A percentile compares a stretch with the other conserved stretches of the same genome.
Evolutionary conservation across 345 rosid species (phyloP).

Genomic region (Conringia planisiliqua): DNA sequence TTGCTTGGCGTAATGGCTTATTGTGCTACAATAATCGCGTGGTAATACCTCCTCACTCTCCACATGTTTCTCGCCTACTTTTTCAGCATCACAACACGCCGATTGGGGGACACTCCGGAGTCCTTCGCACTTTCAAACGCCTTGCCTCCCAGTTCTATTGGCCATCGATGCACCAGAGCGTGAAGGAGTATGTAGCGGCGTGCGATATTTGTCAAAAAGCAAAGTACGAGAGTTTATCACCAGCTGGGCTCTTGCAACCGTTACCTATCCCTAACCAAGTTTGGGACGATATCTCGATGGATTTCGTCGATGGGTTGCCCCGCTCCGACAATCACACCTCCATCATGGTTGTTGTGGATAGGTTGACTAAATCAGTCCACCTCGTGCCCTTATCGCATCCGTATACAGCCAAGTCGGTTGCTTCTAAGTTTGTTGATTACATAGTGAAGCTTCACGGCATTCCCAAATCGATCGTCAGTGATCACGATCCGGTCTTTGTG

Average conservation of each 20-base stretch:
- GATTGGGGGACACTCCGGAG: background rate
- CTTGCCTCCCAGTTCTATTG: background rate
- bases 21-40: too few species aligned
- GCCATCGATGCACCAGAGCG: background rate
- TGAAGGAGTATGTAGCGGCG: rapidly evolving
- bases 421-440: background rate
- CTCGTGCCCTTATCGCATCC: background rate
- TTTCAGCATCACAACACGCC: background rate
- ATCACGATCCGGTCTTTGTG: background rate
- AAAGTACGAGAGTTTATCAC: background rate
- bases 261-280: background rate
- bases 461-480: background rate
- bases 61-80: background rate
- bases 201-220: background rate
- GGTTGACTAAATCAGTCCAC: background rate
- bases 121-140: background rate
- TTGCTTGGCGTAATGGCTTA: background rate
- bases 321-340: background rate
- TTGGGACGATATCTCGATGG: background rate
- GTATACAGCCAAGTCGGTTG: background rate
- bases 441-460: background rate
- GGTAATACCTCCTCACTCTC: background rate
- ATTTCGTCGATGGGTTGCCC: background rate
- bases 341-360: background rate
- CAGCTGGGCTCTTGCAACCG: background rate